These are phyloP conservation scores for Cladosporium halotolerans DNA, from an alignment of 2,329 filamentous ascomycete species.

Conservation along the genomic window DNA sequence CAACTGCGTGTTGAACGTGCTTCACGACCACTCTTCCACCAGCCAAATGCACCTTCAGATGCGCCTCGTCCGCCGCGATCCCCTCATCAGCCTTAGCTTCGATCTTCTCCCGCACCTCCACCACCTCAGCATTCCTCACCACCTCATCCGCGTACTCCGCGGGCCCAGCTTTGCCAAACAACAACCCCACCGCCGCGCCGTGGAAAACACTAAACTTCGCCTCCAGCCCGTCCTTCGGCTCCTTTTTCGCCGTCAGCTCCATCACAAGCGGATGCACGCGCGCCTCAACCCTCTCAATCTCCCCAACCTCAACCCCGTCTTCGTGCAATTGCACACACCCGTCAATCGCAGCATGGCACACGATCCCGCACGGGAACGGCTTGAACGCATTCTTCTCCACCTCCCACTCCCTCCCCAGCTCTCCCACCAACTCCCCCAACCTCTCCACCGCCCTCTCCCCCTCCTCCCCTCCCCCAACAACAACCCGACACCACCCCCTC, in stretches of 20 bases:
- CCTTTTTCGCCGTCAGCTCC: slow-evolving; percentile 47
- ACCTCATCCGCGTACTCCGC: slow-evolving; percentile 46
- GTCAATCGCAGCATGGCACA: slow-evolving; percentile 52
- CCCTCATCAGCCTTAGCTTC: slow-evolving; percentile 37
- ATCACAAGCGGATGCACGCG: slow-evolving; percentile 48
- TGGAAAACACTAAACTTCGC: slow-evolving; percentile 53
- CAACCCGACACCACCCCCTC: slow-evolving; percentile 49
- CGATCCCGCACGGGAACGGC: slow-evolving; percentile 52
- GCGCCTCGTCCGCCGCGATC: slow-evolving; percentile 39
- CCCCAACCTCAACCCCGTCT: slow-evolving; percentile 28
- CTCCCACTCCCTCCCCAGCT: slow-evolving; percentile 42
- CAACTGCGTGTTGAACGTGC: slow-evolving; percentile 46
- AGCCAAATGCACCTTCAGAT: slow-evolving; percentile 33
- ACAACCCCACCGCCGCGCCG: slow-evolving; percentile 45
- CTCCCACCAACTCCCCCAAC: slow-evolving; percentile 34
- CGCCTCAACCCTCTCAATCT: slow-evolving; percentile 37
- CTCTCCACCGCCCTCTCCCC: slow-evolving; percentile 27
- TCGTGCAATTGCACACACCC: slow-evolving; percentile 44
- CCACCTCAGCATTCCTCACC: slow-evolving; percentile 38
- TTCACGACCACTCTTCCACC: slow-evolving; percentile 37
- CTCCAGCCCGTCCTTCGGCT: slow-evolving; percentile 45
- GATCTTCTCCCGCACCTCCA: slow-evolving; percentile 41
- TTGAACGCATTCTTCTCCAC: slow-evolving; percentile 51
- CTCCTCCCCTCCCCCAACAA: slow-evolving; percentile 23
- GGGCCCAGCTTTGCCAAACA: slow-evolving; percentile 48